phyloP scores from a whole-genome alignment of 75 land plant genomes.

The Larix kaempferi region DNA sequence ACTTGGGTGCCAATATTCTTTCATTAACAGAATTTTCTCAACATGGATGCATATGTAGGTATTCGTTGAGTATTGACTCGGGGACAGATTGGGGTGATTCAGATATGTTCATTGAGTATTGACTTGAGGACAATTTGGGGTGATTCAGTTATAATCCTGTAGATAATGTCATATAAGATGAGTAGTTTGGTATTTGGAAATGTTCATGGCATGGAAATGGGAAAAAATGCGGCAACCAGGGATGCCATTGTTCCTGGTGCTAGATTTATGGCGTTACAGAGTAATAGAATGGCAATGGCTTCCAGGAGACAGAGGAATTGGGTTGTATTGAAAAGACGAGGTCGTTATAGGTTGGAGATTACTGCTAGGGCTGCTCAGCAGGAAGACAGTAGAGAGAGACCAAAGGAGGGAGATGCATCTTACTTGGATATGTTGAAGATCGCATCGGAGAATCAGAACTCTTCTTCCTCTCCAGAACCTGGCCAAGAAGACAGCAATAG shows the following conservation, averaged over 20 bases:
- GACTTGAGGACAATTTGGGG: background rate
- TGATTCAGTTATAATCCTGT: background rate
- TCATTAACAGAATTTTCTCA: background rate
- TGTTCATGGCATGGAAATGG: background rate
- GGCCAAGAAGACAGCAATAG: background rate
- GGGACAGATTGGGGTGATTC: background rate
- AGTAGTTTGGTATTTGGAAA: constrained; percentile 4
- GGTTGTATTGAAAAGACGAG: background rate
- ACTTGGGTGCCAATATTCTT: background rate
- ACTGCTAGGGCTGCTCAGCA: constrained; percentile 1
- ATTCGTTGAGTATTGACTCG: background rate
- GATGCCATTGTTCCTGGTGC: background rate
- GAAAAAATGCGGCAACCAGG: background rate
- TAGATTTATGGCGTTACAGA: background rate
- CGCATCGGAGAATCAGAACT: constrained; percentile 41
- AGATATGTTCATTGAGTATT: background rate
- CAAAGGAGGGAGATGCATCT: constrained; percentile 21
- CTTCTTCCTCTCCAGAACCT: constrained; percentile 6
- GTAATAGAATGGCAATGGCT: background rate
- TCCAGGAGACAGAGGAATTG: background rate
- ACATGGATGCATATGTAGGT: background rate
- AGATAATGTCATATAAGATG: constrained; percentile 1
- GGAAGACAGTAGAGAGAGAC: background rate
- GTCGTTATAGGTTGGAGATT: background rate
- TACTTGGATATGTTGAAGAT: constrained; percentile 74